phyloP scores from a whole-genome alignment of 257 asterid species.

The Solanum pennellii region DNA sequence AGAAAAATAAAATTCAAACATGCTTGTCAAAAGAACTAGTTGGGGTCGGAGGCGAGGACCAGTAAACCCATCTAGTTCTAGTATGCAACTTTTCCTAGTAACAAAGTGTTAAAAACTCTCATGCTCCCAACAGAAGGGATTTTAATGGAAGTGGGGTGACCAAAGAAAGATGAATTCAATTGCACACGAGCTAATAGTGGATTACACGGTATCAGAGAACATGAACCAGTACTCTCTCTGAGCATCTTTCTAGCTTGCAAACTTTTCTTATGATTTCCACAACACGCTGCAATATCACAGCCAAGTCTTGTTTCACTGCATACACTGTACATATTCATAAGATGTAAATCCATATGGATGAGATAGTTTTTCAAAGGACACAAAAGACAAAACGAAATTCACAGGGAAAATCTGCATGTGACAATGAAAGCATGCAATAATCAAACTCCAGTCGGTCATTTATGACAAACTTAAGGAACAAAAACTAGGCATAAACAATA shows the following conservation, averaged over 20 bases:
- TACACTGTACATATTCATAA: background rate
- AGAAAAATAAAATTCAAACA: background rate
- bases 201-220: background rate
- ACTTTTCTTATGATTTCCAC: background rate
- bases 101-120: background rate
- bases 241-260: background rate
- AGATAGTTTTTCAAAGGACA: background rate
- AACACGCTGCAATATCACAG: background rate
- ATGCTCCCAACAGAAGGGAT: background rate
- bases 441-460: background rate
- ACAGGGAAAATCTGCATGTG: background rate
- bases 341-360: background rate
- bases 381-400: background rate
- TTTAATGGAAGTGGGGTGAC: background rate
- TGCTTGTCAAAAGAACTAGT: background rate
- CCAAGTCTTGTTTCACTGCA: background rate
- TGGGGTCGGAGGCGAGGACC: background rate
- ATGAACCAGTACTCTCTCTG: background rate
- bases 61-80: background rate
- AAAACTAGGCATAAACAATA: background rate
- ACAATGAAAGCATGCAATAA: background rate
- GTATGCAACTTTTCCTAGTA: background rate
- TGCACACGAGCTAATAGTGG: background rate
- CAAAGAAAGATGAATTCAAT: background rate
- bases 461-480: background rate